Conservation (phyloP, 495 filamentous ascomycete genomes). For the Penicillium maclennaniae region DNA sequence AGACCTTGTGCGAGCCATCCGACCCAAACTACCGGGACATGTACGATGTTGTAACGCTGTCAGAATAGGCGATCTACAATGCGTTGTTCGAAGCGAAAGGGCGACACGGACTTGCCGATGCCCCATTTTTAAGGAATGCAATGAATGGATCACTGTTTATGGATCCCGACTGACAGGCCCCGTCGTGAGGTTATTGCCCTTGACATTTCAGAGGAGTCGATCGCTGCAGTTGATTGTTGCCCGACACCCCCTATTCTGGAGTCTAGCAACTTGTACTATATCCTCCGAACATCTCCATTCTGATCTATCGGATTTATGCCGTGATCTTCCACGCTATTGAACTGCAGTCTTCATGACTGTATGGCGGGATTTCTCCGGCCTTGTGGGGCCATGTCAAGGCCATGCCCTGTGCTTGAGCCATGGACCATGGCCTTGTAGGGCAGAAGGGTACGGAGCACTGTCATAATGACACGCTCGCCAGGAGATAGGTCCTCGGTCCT, state of each 20-base stretch:
- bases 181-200: not conserved
- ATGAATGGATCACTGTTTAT: not conserved
- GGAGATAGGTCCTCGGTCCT: not conserved
- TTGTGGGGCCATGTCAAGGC: not conserved
- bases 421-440: not conserved
- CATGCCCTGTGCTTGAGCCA: not conserved
- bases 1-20: not conserved
- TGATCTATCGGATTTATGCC: not conserved
- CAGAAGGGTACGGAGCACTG: not conserved
- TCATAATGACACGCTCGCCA: not conserved
- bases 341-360: not conserved
- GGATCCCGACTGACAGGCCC: not conserved
- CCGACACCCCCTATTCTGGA: not conserved
- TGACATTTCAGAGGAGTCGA: not conserved
- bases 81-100: not conserved
- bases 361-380: not conserved
- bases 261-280: not conserved
- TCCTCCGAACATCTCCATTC: not conserved
- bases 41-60: not conserved
- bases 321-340: not conserved
- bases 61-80: not conserved
- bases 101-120: conserved; percentile 15
- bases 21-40: not conserved
- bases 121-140: not conserved
- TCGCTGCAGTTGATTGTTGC: not conserved